Base-by-base conservation (phyloP, 257 asterid species). In the Jaltomata sinuosa region DNA sequence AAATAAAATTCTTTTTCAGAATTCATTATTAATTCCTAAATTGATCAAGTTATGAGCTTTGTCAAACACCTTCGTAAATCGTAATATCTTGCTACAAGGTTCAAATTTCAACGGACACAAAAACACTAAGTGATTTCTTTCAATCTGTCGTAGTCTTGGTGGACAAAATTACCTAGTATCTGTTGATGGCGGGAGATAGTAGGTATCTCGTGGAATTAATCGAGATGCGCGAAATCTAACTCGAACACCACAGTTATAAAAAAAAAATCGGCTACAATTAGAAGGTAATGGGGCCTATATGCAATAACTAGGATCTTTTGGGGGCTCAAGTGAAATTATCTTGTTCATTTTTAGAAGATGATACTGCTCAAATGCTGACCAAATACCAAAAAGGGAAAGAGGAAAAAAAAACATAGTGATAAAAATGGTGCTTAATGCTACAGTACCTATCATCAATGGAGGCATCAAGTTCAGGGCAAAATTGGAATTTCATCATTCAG, bases 381-480 rank as follows among this genome's bases (percentile, higher is more conserved):
- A 68, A 36, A 19, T 68, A 34, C 50, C 27, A 68, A 21, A 5
- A 27, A 25, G 15, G 6, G 19, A 65, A 64, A 12, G 8, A 32
- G n/a, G 5, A 3, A 42, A 72, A 5, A 6, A 6, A 71, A 22
- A 14, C 21, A 74, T 22, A 45, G 57, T 38, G 53, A 8, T 27
- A 45, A 76, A 83, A 38, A 94, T 92, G 94, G 68, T 62, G 84
- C 71, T 89, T 86, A 89, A 89, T 84, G 87, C 90, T 50, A 25
- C 92, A 16, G 62, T 84, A 82, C 92, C 89, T 76, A 77, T 87
- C 81, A 74, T 82, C 71, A 84, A 89, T 50, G 90, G 90, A 49
- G 88, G 87, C 71, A 42, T 84, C 25, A 69, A 81, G 65, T 80
- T 88, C 22, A 80, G 91, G 36, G 61, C 87, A 11, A 84, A 83